phyloP scores from a whole-genome alignment of 768 basidiomycete genomes.

The Termitomyces sp. region DNA sequence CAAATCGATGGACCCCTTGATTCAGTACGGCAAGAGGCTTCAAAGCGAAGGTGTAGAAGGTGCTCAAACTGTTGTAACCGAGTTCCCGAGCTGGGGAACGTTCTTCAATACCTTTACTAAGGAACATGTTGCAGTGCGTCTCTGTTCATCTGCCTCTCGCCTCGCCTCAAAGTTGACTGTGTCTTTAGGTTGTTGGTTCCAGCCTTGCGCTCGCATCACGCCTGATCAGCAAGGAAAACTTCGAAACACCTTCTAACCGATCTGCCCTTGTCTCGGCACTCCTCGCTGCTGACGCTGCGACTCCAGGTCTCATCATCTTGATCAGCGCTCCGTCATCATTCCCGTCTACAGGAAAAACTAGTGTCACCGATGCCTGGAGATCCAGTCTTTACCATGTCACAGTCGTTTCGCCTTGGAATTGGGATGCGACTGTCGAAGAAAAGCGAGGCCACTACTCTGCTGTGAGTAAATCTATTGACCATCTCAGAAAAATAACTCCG shows the following conservation, averaged over 20 bases:
- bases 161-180: constrained; percentile 1
- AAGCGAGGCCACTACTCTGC: constrained; percentile 28
- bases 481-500: constrained; percentile 37
- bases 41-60: constrained; percentile 21
- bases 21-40: constrained; percentile 29
- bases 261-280: constrained; percentile 32
- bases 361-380: constrained; percentile 43
- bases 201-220: constrained; percentile 41
- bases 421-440: constrained; percentile 37
- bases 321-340: constrained; percentile 35
- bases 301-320: constrained; percentile 38
- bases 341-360: constrained; percentile 30
- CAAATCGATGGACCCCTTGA: constrained; percentile 37
- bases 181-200: constrained; percentile 32
- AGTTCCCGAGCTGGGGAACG: constrained; percentile 37
- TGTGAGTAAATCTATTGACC: constrained; percentile 34
- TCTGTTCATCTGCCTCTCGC: not conserved
- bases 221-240: constrained; percentile 36
- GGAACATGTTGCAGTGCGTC: constrained; percentile 27
- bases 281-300: constrained; percentile 28
- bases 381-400: constrained; percentile 44
- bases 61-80: constrained; percentile 26
- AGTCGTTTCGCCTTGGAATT: constrained; percentile 38
- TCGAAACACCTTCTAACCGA: constrained; percentile 26
- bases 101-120: constrained; percentile 29